Conservation (phyloP, 2,329 filamentous ascomycete species). For the Colletotrichum tanaceti region DNA sequence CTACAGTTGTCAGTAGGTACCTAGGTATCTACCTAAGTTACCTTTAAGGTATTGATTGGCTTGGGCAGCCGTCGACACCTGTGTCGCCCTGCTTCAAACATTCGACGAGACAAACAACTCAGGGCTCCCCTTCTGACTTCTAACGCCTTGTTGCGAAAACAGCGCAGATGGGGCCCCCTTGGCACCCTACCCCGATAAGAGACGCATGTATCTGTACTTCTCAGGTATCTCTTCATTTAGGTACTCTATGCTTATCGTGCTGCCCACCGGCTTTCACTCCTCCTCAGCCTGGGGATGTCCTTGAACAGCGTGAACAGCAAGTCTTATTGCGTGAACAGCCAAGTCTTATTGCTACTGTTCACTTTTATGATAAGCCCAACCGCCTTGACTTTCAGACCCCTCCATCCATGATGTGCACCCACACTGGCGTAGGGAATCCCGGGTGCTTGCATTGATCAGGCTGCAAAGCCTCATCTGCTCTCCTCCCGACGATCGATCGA, state of each 20-base stretch:
- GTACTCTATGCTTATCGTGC: too few relatives aligned
- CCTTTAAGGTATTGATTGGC: neutral
- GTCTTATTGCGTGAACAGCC: too few relatives aligned
- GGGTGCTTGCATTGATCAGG: constrained; percentile 25
- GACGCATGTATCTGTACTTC: constrained; percentile 34
- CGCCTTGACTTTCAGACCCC: neutral
- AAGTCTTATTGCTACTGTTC: too few relatives aligned
- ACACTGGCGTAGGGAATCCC: neutral
- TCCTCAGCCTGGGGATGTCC: too few relatives aligned
- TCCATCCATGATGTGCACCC: neutral
- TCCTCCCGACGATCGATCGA: neutral
- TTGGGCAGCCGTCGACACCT: constrained; percentile 4
- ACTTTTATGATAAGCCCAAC: neutral
- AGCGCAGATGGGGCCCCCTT: constrained; percentile 10
- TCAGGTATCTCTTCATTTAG: constrained; percentile 13
- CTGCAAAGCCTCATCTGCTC: constrained; percentile 34
- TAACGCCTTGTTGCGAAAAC: constrained; percentile 16
- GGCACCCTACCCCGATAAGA: constrained; percentile 1
- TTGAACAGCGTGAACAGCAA: too few relatives aligned
- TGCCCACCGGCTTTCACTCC: neutral
- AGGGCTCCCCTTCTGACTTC: constrained; percentile 4
- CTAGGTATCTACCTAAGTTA: neutral
- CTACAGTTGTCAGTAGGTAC: too few relatives aligned
- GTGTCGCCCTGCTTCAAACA: neutral
- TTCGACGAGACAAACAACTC: constrained; percentile 1